These are phyloP conservation scores for Conticribra guillardii DNA, from an alignment of 108 stramenopile species.

Conservation along the genomic window DNA sequence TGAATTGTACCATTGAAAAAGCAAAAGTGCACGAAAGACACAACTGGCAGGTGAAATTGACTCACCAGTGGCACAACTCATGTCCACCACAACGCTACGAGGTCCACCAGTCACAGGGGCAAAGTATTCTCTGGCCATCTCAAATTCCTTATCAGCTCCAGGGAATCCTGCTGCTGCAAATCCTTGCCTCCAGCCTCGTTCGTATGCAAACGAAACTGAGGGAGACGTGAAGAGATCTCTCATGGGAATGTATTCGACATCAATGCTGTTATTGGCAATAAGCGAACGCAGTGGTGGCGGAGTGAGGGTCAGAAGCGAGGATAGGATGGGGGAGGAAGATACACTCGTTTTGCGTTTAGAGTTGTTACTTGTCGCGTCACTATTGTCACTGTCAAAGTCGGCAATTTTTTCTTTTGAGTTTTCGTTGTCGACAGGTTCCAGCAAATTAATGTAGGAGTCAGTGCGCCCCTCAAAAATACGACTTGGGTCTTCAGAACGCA, in stretches of 20 bases:
- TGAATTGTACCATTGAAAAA: too few species aligned
- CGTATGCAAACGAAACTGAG: slow-evolving; percentile 89
- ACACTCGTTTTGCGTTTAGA: slow-evolving; percentile 11
- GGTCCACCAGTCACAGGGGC: slow-evolving; percentile 56
- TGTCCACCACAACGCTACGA: slow-evolving; percentile 84
- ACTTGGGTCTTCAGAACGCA: slow-evolving; percentile 49
- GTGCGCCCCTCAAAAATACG: slow-evolving; percentile 54
- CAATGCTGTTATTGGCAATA: slow-evolving; percentile 52
- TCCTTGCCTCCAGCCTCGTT: slow-evolving; percentile 93
- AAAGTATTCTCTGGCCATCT: slow-evolving; percentile 83
- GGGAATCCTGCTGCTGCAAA: slow-evolving; percentile 93
- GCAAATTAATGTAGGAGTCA: slow-evolving; percentile 67
- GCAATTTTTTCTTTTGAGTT: background rate
- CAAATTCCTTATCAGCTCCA: slow-evolving; percentile 87
- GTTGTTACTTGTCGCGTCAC: slow-evolving; percentile 11
- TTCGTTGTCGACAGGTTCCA: slow-evolving; percentile 52
- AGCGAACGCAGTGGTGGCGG: slow-evolving; percentile 73
- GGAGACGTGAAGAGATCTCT: slow-evolving; percentile 91
- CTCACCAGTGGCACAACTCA: slow-evolving; percentile 92
- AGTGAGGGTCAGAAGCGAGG: slow-evolving; percentile 53
- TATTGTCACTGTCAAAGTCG: too few species aligned
- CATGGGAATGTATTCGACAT: slow-evolving; percentile 64
- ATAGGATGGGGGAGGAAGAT: slow-evolving; percentile 29
- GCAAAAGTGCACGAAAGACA: too few species aligned
- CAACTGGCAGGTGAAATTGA: background rate